These are phyloP conservation scores for Neolentinus lepideus DNA, from an alignment of 1,284 basidiomycete species.

Conservation along the genomic window DNA sequence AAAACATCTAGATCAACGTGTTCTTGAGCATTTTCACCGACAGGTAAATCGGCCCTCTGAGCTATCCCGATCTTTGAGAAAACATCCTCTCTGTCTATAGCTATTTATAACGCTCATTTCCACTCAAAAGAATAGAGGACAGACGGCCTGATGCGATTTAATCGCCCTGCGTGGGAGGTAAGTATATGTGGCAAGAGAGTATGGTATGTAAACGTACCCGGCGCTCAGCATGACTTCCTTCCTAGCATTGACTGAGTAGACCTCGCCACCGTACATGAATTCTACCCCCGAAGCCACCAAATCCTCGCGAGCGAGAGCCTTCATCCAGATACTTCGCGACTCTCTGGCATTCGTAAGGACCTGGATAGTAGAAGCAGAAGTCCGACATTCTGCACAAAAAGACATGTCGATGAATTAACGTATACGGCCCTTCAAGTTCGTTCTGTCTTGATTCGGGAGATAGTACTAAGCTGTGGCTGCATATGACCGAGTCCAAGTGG, in stretches of 20 bases:
- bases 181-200: background rate
- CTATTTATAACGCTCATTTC: background rate
- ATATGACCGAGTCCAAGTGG: constrained; percentile 12
- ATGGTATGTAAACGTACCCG: constrained; percentile 19
- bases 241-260: constrained; percentile 12
- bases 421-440: constrained; percentile 10
- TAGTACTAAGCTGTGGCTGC: constrained; percentile 13
- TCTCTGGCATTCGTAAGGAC: constrained; percentile 10
- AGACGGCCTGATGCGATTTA: constrained; percentile 37
- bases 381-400: background rate
- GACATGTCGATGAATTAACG: background rate
- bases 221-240: constrained; percentile 35
- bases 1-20: constrained; percentile 21
- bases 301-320: background rate
- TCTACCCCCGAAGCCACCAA: constrained; percentile 17
- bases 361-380: background rate
- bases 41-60: constrained; percentile 32
- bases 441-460: constrained; percentile 12
- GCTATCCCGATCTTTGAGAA: constrained; percentile 31
- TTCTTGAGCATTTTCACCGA: constrained; percentile 45
- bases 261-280: constrained; percentile 17
- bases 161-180: constrained; percentile 17
- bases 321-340: constrained; percentile 4
- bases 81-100: constrained; percentile 35
- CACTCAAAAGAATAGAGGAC: background rate